Evolutionary conservation across 2,329 filamentous ascomycete species (phyloP).

Genomic region (Microsporum canis): DNA sequence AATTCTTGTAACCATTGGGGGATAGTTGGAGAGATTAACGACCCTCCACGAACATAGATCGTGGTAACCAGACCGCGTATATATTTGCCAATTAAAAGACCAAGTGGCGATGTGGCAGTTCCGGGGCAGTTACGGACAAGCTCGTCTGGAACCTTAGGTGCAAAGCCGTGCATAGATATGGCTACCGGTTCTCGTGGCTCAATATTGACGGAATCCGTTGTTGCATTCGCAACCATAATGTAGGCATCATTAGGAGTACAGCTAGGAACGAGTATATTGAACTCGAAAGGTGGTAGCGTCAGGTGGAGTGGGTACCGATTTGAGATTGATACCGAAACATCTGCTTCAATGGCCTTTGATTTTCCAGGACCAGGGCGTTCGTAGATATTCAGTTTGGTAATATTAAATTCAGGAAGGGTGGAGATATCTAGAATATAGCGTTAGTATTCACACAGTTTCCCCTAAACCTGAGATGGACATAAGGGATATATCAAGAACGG

Average conservation of each 20-base stretch:
- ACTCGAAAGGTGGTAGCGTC: conserved; percentile 65
- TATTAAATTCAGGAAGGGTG: conserved; percentile 66
- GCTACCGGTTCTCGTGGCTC: conserved; percentile 56
- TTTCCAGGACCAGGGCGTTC: conserved; percentile 51
- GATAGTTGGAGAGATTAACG: conserved; percentile 52
- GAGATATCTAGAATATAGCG: conserved; percentile 49
- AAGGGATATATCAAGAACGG: conserved; percentile 18
- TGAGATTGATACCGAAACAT: conserved; percentile 59
- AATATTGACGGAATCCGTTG: conserved; percentile 56
- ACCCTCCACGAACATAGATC: conserved; percentile 71
- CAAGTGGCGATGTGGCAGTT: conserved; percentile 68
- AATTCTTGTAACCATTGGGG: conserved; percentile 76
- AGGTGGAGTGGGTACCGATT: conserved; percentile 73
- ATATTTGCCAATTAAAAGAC: conserved; percentile 68
- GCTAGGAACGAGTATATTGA: conserved; percentile 74
- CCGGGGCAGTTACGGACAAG: conserved; percentile 65
- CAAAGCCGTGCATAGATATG: conserved; percentile 58
- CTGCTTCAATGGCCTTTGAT: conserved; percentile 61
- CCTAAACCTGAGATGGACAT: not conserved
- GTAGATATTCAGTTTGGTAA: conserved; percentile 66
- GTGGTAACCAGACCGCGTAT: conserved; percentile 68
- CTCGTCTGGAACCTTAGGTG: conserved; percentile 61
- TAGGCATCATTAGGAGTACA: conserved; percentile 60
- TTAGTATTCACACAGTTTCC: not conserved
- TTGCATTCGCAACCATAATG: conserved; percentile 67